Base-by-base conservation (phyloP, 768 basidiomycete genomes). In the Tricholoma matsutake region DNA sequence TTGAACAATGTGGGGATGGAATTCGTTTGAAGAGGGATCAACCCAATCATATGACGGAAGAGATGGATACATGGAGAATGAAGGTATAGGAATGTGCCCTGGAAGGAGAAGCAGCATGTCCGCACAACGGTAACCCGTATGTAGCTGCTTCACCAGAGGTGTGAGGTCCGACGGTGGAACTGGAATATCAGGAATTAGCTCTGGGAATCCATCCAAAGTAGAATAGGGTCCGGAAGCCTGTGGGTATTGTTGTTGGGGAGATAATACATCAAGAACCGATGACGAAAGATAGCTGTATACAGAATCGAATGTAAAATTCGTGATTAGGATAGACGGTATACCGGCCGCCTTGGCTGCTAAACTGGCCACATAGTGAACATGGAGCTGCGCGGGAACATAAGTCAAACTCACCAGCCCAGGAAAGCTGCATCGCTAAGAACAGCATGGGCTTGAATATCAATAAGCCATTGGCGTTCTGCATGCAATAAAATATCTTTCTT, bases 251-350 rank as follows among this genome's bases (percentile, higher is more conserved):
- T 59, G 67, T 9, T 59, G 59, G n/a, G 61, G 61, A 13, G 66
- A 66, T 31, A 71, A 69, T 22, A 66, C 61, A 58, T 87, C 83
- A n/a, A 81, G 66, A 34, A 86, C 70, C 3, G 79, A 70, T 0
- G 88, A 84, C 3, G 86, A 82, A 18, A 92, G 85, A 63, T 86
- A 91, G 63, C 87, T 89, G 71, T 87, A 93, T 11, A 91, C 89
- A 1, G 90, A 88, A 72, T 93, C 90, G 71, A 92, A 93, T 0
- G 89, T 88, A 69, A 93, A 93, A 75, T 93, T 93, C 47, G 89
- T 91, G 64, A 92, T 81, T 16, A 93, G 75, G 41, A 86, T 77
- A 1, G 87, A 87, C 1, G 89, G 91, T n/a, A 92, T 76, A 0
- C 81, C 79, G 0, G 85, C 81, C 37, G 76, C 69, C 49, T 85